These are phyloP conservation scores for Ogataea hybrid DNA, from an alignment of 1,139 yeast species.

Conservation along the genomic window DNA sequence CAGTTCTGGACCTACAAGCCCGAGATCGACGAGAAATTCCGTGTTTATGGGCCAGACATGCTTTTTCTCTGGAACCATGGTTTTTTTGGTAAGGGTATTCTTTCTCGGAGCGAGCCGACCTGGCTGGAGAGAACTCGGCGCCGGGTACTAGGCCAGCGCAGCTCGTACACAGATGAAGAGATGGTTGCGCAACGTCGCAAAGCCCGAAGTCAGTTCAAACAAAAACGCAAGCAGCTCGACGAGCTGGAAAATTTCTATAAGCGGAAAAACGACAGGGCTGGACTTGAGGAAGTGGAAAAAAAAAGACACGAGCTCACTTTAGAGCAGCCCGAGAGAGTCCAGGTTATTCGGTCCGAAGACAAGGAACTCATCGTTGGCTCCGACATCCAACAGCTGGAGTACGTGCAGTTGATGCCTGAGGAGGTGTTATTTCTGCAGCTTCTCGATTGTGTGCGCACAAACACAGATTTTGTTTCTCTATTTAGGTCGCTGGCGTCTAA, in stretches of 20 bases:
- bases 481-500: neutral
- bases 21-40: slow-evolving; percentile 35
- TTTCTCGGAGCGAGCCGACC: slow-evolving; percentile 90
- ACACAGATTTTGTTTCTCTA: neutral
- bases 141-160: slow-evolving; percentile 35
- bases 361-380: slow-evolving; percentile 39
- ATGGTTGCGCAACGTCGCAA: slow-evolving; percentile 70
- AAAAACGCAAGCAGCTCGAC: slow-evolving; percentile 39
- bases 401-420: slow-evolving; percentile 67
- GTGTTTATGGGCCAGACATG: slow-evolving; percentile 50
- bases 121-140: slow-evolving; percentile 71
- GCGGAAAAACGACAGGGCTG: slow-evolving; percentile 17
- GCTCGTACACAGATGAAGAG: slow-evolving; percentile 59
- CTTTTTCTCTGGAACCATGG: slow-evolving; percentile 77
- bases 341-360: slow-evolving; percentile 41
- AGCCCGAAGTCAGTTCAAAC: slow-evolving; percentile 71
- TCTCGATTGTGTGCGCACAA: slow-evolving; percentile 16
- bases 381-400: slow-evolving; percentile 50
- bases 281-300: slow-evolving; percentile 29
- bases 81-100: slow-evolving; percentile 89
- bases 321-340: slow-evolving; percentile 21
- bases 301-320: slow-evolving; percentile 31
- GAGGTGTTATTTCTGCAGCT: slow-evolving; percentile 70
- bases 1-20: slow-evolving; percentile 7
- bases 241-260: slow-evolving; percentile 28